phyloP scores from a whole-genome alignment of 352 stramenopile species.

The Pythium insidiosum region DNA sequence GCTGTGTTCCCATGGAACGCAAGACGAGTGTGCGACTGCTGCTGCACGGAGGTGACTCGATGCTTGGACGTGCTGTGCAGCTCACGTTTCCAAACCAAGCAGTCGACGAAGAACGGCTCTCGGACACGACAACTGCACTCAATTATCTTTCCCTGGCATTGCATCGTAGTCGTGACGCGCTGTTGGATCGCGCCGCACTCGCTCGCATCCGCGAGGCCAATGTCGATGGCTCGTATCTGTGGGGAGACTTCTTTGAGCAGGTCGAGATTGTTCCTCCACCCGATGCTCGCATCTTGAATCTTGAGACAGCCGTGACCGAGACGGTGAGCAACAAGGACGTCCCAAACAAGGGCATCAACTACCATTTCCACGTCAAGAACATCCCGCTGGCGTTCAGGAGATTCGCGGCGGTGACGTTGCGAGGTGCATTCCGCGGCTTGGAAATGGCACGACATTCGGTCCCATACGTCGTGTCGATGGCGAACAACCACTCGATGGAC shows the following conservation, averaged over 20 bases:
- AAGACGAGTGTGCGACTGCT: constrained; percentile 14
- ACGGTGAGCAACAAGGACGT: constrained; percentile 24
- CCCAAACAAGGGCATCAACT: constrained; percentile 27
- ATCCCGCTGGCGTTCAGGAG: constrained; percentile 8
- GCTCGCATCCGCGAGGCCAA: constrained; percentile 17
- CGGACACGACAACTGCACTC: constrained; percentile 20
- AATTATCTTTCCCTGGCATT: constrained; percentile 34
- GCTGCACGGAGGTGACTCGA: constrained; percentile 34
- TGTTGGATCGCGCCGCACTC: constrained; percentile 2
- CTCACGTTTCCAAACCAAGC: constrained; percentile 25
- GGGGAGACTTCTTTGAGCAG: constrained; percentile 20
- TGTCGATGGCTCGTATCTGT: constrained; percentile 22
- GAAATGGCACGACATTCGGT: constrained; percentile 1
- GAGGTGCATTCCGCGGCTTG: background rate
- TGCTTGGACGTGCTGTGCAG: constrained; percentile 33
- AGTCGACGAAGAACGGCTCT: constrained; percentile 19
- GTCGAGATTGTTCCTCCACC: constrained; percentile 19
- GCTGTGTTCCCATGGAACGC: background rate
- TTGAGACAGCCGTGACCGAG: constrained; percentile 32
- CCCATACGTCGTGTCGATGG: constrained; percentile 30
- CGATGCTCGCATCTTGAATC: constrained; percentile 28
- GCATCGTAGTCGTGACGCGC: constrained; percentile 10
- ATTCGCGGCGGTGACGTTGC: constrained; percentile 11
- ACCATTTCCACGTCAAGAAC: constrained; percentile 22
- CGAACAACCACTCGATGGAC: constrained; percentile 39